Evolutionary conservation across 768 basidiomycete species (phyloP).

Genomic region (Boletellus ananas): DNA sequence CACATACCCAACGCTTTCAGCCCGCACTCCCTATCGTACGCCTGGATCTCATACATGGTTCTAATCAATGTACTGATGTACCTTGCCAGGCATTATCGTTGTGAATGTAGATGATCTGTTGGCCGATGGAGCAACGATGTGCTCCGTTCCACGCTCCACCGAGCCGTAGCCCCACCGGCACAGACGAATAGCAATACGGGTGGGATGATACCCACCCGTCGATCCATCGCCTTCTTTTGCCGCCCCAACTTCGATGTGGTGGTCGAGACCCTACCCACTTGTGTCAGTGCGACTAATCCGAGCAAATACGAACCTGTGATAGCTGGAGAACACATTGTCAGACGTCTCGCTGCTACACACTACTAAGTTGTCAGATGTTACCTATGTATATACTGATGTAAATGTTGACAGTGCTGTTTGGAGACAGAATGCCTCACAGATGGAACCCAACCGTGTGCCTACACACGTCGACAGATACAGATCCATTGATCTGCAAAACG

Average conservation of each 20-base stretch:
- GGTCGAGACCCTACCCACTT: constrained; percentile 72
- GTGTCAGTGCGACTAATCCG: constrained; percentile 37
- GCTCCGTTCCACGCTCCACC: constrained; percentile 77
- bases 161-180: constrained; percentile 70
- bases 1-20: constrained; percentile 68
- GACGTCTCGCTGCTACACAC: constrained; percentile 60
- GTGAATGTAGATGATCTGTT: constrained; percentile 81
- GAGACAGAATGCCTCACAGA: too few relatives aligned
- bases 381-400: too few relatives aligned
- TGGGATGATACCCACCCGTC: constrained; percentile 59
- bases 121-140: constrained; percentile 83
- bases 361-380: constrained; percentile 24
- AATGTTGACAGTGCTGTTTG: too few relatives aligned
- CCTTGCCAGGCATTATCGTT: constrained; percentile 69
- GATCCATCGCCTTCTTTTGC: constrained; percentile 86
- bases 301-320: constrained; percentile 70
- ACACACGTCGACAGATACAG: too few relatives aligned
- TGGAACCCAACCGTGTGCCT: too few relatives aligned
- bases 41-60: constrained; percentile 2
- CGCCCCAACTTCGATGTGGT: constrained; percentile 70
- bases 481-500: too few relatives aligned
- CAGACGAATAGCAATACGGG: constrained; percentile 46
- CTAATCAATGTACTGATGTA: constrained; percentile 1
- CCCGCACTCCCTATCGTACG: constrained; percentile 75
- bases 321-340: constrained; percentile 74